Evolutionary conservation across 1,284 basidiomycete genomes (phyloP).

Genomic region (Ganoderma multipileum): DNA sequence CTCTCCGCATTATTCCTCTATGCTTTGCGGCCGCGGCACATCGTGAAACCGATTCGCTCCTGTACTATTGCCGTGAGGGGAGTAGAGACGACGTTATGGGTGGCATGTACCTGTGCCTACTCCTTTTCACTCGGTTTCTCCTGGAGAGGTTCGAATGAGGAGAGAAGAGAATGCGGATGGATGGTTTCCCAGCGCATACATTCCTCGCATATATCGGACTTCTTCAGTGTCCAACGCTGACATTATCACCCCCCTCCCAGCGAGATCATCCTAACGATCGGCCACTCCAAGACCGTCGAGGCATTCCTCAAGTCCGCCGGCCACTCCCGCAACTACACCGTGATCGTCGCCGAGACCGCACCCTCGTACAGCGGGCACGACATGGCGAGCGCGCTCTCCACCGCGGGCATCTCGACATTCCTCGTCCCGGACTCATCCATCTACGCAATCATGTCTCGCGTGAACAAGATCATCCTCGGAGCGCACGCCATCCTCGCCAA

Average conservation of each 20-base stretch:
- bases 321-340: slow-evolving; percentile 92
- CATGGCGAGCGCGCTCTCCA: slow-evolving; percentile 83
- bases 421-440: slow-evolving; percentile 96
- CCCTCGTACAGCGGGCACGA: slow-evolving; percentile 90
- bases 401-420: slow-evolving; percentile 88
- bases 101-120: too few species aligned
- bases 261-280: slow-evolving; percentile 95
- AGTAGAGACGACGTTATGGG: too few species aligned
- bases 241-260: slow-evolving; percentile 47
- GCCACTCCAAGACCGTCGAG: slow-evolving; percentile 95
- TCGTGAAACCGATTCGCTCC: too few species aligned
- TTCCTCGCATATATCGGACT: too few species aligned
- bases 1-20: background rate
- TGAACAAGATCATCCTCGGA: slow-evolving; percentile 95
- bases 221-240: background rate
- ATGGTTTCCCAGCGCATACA: too few species aligned
- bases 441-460: slow-evolving; percentile 95
- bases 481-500: slow-evolving; percentile 96
- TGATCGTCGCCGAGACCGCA: slow-evolving; percentile 94
- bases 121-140: too few species aligned
- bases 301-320: slow-evolving; percentile 92
- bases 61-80: too few species aligned
- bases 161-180: too few species aligned
- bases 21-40: background rate
- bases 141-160: too few species aligned